Percentiles rank a stretch among this genome's conserved stretches.
phyloP scores from a whole-genome alignment of 495 filamentous ascomycete species.

The Neurospora cerealis region DNA sequence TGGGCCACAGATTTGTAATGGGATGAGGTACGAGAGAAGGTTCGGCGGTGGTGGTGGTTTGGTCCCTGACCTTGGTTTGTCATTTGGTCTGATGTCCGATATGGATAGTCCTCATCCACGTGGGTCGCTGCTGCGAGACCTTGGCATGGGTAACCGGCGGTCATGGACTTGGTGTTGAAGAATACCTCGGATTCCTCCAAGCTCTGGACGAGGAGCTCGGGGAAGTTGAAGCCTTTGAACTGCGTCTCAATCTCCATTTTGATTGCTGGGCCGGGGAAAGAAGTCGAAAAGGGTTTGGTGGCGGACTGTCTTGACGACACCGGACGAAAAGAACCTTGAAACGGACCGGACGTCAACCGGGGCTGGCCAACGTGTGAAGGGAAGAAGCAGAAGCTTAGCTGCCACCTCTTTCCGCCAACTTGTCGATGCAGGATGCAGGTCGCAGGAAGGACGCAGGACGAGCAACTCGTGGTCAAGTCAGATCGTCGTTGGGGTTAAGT shows the following conservation, averaged over 20 bases:
- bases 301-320: background rate
- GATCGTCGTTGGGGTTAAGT: constrained; percentile 14
- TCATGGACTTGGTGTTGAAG: constrained; percentile 32
- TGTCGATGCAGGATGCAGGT: background rate
- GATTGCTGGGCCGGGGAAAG: background rate
- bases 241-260: constrained; percentile 12
- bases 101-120: constrained; percentile 10
- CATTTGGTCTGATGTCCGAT: constrained; percentile 1
- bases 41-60: background rate
- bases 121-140: constrained; percentile 15
- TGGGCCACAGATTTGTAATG: background rate
- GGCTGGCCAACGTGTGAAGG: background rate
- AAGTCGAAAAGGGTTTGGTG: background rate
- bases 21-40: background rate
- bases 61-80: background rate
- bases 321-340: background rate
- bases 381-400: background rate
- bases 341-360: background rate
- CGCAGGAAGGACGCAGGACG: constrained; percentile 1
- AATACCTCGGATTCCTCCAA: constrained; percentile 27
- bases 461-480: constrained; percentile 9
- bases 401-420: background rate
- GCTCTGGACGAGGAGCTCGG: constrained; percentile 35
- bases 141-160: constrained; percentile 28
- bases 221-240: constrained; percentile 27